phyloP scores from a whole-genome alignment of 768 basidiomycete species.

The Boletus bicolor region DNA sequence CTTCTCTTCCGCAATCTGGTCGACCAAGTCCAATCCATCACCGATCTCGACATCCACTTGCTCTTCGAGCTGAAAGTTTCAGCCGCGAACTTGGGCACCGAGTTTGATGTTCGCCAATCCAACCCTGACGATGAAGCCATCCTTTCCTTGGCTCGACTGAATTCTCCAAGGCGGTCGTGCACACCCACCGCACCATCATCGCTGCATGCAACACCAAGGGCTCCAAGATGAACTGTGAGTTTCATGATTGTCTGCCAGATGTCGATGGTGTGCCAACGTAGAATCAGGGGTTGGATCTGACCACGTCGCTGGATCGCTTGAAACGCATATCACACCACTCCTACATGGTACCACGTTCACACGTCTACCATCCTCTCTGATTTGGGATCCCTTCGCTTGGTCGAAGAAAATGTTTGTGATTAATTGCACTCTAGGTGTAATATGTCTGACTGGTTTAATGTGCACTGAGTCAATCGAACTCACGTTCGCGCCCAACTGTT shows the following conservation, averaged over 20 bases:
- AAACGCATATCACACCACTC: constrained; percentile 40
- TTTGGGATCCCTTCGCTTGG: constrained; percentile 28
- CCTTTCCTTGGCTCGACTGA: constrained; percentile 41
- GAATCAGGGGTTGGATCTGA: constrained; percentile 41
- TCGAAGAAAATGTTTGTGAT: constrained; percentile 35
- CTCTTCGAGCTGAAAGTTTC: too few relatives aligned
- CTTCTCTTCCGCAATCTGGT: constrained; percentile 31
- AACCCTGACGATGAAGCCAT: constrained; percentile 31
- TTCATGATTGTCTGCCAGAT: background rate
- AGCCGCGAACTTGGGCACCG: background rate
- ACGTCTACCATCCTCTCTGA: constrained; percentile 26
- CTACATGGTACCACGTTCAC: constrained; percentile 29
- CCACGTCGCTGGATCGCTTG: constrained; percentile 43
- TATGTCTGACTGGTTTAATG: background rate
- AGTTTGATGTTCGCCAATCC: constrained; percentile 19
- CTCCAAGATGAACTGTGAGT: constrained; percentile 40
- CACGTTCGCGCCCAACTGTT: constrained; percentile 41
- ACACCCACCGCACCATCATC: constrained; percentile 21
- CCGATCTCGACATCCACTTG: too few relatives aligned
- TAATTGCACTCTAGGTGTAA: background rate
- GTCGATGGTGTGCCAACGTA: background rate
- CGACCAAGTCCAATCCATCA: constrained; percentile 6
- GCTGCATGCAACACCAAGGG: constrained; percentile 35
- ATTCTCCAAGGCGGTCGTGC: constrained; percentile 39
- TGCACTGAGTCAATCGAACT: constrained; percentile 30